Conservation (phyloP, 495 filamentous ascomycete genomes). For the Trichoderma gamsii region DNA sequence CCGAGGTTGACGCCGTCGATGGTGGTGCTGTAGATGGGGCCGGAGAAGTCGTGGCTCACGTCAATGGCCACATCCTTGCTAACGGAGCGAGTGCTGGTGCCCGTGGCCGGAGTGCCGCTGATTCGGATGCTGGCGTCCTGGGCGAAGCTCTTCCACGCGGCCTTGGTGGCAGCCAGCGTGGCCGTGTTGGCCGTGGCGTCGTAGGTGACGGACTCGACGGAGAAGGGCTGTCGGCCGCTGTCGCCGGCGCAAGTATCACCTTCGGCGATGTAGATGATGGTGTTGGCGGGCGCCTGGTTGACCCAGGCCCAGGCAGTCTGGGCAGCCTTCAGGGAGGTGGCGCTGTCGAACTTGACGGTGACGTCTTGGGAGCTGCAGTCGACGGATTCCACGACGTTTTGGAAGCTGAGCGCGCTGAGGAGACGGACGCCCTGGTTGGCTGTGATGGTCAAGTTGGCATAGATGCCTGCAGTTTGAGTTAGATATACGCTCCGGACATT, state of each 20-base stretch:
- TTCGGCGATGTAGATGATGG: constrained; percentile 10
- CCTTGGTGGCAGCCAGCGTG: neutral
- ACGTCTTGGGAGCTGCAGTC: neutral
- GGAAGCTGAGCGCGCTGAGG: neutral
- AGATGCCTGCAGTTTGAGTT: neutral
- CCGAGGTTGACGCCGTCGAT: constrained; percentile 15
- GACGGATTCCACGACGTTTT: neutral
- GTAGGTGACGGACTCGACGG: constrained; percentile 6
- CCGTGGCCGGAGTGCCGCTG: neutral
- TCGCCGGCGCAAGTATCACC: neutral
- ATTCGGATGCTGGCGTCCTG: neutral
- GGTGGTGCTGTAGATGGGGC: constrained; percentile 11
- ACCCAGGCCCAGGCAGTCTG: constrained; percentile 9
- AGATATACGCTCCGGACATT: neutral
- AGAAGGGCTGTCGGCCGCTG: constrained; percentile 6
- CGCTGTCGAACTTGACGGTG: constrained; percentile 8
- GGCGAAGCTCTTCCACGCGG: constrained; percentile 1
- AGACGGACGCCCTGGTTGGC: neutral
- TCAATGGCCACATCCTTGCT: neutral
- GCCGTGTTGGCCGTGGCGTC: neutral
- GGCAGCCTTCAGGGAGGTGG: neutral
- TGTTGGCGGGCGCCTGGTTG: neutral
- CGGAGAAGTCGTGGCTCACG: constrained; percentile 16
- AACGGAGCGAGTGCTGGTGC: neutral
- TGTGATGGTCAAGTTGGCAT: constrained; percentile 1